Evolutionary conservation across 108 stramenopile species (phyloP).

Genomic region (Schizochytrium sp.): DNA sequence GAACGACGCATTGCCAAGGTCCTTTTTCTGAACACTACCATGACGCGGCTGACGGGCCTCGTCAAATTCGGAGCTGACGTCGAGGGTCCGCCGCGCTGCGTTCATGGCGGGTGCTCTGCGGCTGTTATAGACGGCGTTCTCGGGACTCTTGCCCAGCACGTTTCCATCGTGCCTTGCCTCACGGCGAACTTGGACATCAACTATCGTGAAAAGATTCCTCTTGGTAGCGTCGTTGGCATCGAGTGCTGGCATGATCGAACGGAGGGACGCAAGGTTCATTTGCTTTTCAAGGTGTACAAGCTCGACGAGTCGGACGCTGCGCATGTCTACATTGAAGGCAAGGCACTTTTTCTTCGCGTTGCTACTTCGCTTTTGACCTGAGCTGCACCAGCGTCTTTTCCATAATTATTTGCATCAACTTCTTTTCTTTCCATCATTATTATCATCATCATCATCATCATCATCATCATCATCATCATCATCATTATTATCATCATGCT

Average conservation of each 20-base stretch:
- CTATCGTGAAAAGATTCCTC: background rate
- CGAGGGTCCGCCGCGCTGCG: constrained; percentile 1
- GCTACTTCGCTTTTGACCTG: background rate
- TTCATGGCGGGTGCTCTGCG: background rate
- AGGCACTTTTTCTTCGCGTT: background rate
- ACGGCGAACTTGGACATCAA: background rate
- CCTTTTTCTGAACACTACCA: background rate
- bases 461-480: too few relatives aligned
- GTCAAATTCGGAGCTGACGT: background rate
- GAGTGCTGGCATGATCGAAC: background rate
- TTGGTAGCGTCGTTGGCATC: background rate
- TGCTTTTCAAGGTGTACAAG: background rate
- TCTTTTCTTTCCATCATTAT: too few relatives aligned
- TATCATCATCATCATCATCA: too few relatives aligned
- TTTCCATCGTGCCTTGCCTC: background rate
- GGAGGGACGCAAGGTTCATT: background rate
- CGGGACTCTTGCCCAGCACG: background rate
- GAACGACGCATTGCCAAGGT: background rate
- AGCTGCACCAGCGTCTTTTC: too few relatives aligned
- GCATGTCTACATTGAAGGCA: background rate
- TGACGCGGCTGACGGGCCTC: background rate
- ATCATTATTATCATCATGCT: too few relatives aligned
- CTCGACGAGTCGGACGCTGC: background rate
- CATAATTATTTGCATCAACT: too few relatives aligned
- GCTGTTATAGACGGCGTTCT: background rate